Base-by-base conservation (phyloP, 2,329 filamentous ascomycete species). In the Mollisia scopiformis region DNA sequence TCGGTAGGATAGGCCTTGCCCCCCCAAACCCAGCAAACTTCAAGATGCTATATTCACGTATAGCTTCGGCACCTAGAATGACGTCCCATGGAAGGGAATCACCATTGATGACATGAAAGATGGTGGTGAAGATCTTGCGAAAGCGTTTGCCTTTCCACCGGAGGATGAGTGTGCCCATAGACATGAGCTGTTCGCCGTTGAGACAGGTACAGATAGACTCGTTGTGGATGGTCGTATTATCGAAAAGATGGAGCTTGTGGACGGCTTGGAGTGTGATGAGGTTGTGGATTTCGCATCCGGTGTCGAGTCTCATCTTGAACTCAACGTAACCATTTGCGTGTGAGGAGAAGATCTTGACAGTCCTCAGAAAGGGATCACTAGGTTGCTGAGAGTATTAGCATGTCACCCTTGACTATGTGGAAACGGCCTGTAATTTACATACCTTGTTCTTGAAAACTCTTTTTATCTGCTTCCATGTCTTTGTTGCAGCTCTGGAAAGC, bases 291-390 rank as follows among this genome's bases (percentile, higher is more conserved):
- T 64, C 62, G 31, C 55, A 64, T 47, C 56, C 62, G 28, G 59
- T 62, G 46, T 64, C 59, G 19, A 64, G 62, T 35, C 28, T 62
- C 62, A 64, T 59, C 49, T 64, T 64, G 56, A 25, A 47, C 46
- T 64, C 62, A 30, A 59, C 16, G 27, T 61, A 55, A 14, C 25
- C 25, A 6, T 59, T 21, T 14, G 46, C 3, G 28, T 25, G 30
- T 50, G 47, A 6, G 39, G 33, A 57, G 43, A 55, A 64, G 37
- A 62, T 55, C 46, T 57, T 62, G 39, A 64, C 59, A 8, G 59
- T 64, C 23, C 54, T 59, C 30, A 59, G 31, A 27, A 63, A 63
- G 19, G 61, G 57, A 35, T 55, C 35, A 25, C 49, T 43, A 23
- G 21, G 33, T 43, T 61, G 28, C 53, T 61, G 35, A 25, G 14